Evolutionary conservation across 169 alveolate genomes (phyloP), one percentile per base, ranked within the genome.

Genomic region (Amoebophrya sp.): DNA sequence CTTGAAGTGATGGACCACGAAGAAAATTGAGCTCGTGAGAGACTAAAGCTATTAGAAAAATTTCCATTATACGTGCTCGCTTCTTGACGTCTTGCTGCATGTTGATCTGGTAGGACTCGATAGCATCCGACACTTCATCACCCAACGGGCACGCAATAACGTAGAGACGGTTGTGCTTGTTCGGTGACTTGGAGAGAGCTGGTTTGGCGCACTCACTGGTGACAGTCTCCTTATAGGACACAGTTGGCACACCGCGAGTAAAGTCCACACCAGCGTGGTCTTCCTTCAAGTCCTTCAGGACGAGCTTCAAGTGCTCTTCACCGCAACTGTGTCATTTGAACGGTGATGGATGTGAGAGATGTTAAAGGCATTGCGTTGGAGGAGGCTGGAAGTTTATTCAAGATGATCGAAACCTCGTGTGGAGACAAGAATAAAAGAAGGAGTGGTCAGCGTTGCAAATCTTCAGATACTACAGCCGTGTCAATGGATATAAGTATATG

Each of bases 181-280:
- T 99, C 54, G 99, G 99, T 14, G 99, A 98, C 95, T 98, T 99
- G 93, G 99, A 97, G 94, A 99, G 96, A 93, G 99, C 98, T 0
- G 99, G 96, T 94, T 96, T 95, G 93, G 95, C 93, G 40, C 99
- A 97, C 90, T 95, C 96, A 78, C 96, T 98, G n/a, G 98, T 91
- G 34, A 99, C 99, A 3, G 99, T 99, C 96, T 99, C 99, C 93
- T 99, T 97, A 97, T 98, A 99, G 41, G 99, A 97, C 93, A 99
- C 99, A 94, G 98, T 99, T 24, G 99, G 99, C 95, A 98, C 99
- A 0, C 99, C 97, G 91, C 98, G 98, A 89, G 96, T 98, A 96
- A 99, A 98, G 95, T 98, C 99, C 92, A 98, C 97, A 95, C 97
- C 99, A 89, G 99, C 99, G 95, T 98, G 98, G 95, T 99, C 99